These are phyloP conservation scores for Pythium aquatile DNA, from an alignment of 352 stramenopile species.

Conservation along the genomic window DNA sequence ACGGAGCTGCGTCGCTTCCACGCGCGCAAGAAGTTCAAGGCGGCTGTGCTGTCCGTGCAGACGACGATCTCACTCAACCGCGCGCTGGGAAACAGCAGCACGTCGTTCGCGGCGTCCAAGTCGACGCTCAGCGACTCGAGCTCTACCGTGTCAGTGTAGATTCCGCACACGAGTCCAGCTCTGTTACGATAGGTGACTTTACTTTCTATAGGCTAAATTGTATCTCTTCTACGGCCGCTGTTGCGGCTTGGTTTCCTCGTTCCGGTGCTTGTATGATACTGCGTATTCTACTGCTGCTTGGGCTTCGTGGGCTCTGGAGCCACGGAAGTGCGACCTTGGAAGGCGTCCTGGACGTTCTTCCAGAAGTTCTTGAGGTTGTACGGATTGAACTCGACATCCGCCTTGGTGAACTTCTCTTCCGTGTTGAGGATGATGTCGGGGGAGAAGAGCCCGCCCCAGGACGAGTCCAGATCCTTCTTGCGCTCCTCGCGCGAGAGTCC, in stretches of 20 bases:
- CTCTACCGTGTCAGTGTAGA: conserved; percentile 20
- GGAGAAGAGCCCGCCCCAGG: conserved; percentile 74
- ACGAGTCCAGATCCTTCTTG: conserved; percentile 64
- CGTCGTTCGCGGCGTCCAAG: conserved; percentile 13
- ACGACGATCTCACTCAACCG: conserved; percentile 86
- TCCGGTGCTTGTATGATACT: background rate
- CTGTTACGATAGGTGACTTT: conserved; percentile 1
- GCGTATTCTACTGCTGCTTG: background rate
- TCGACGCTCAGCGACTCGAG: conserved; percentile 10
- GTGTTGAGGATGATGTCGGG: conserved; percentile 74
- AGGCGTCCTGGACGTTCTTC: conserved; percentile 58
- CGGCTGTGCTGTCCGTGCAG: conserved; percentile 74
- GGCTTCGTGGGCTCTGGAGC: background rate
- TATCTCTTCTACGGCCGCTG: background rate
- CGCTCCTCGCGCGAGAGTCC: conserved; percentile 29
- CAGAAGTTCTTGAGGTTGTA: conserved; percentile 66
- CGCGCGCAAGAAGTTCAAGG: conserved; percentile 81
- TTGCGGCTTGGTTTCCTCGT: too few relatives aligned
- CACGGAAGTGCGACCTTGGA: conserved; percentile 27
- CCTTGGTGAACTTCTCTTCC: conserved; percentile 58
- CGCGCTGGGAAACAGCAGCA: conserved; percentile 27
- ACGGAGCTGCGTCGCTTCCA: conserved; percentile 81
- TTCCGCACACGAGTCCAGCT: background rate
- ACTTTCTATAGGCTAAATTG: conserved; percentile 4
- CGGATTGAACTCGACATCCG: conserved; percentile 79